A percentile compares a stretch with the other conserved stretches of the same genome.
phyloP scores from a whole-genome alignment of 2,329 filamentous ascomycete genomes.

The Cladosporium sp. region DNA sequence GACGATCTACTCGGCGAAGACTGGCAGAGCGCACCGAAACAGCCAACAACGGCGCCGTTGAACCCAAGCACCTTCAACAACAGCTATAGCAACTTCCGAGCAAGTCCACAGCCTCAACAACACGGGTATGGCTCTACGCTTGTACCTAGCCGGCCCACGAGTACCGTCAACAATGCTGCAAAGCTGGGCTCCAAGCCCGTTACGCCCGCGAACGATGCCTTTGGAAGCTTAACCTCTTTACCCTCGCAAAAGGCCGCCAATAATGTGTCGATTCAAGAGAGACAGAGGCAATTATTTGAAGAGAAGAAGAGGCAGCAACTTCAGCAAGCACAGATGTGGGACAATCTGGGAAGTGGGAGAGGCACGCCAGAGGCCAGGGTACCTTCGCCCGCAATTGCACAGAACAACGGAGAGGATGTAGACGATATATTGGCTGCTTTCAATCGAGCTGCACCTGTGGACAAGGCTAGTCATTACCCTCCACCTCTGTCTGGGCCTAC shows the following conservation, averaged over 20 bases:
- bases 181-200: slow-evolving; percentile 51
- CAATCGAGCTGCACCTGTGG: slow-evolving; percentile 55
- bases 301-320: slow-evolving; percentile 73
- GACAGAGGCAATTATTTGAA: slow-evolving; percentile 68
- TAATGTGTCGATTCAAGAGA: slow-evolving; percentile 65
- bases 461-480: slow-evolving; percentile 57
- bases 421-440: slow-evolving; percentile 61
- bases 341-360: slow-evolving; percentile 68
- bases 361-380: slow-evolving; percentile 35
- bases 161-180: slow-evolving; percentile 37
- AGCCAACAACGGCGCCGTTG: slow-evolving; percentile 21
- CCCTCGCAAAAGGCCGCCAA: slow-evolving; percentile 57
- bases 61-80: slow-evolving; percentile 24
- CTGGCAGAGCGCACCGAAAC: slow-evolving; percentile 36
- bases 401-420: slow-evolving; percentile 37
- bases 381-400: slow-evolving; percentile 17
- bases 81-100: slow-evolving; percentile 31
- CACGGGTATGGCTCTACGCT: slow-evolving; percentile 29
- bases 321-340: slow-evolving; percentile 65
- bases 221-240: slow-evolving; percentile 69
- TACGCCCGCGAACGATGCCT: slow-evolving; percentile 61
- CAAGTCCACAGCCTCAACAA: slow-evolving; percentile 38
- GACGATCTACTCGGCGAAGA: slow-evolving; percentile 48
- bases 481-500: slow-evolving; percentile 33
- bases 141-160: slow-evolving; percentile 36